phyloP scores from a whole-genome alignment of 2,329 filamentous ascomycete genomes.

The Alternaria hordeiaustralica region DNA sequence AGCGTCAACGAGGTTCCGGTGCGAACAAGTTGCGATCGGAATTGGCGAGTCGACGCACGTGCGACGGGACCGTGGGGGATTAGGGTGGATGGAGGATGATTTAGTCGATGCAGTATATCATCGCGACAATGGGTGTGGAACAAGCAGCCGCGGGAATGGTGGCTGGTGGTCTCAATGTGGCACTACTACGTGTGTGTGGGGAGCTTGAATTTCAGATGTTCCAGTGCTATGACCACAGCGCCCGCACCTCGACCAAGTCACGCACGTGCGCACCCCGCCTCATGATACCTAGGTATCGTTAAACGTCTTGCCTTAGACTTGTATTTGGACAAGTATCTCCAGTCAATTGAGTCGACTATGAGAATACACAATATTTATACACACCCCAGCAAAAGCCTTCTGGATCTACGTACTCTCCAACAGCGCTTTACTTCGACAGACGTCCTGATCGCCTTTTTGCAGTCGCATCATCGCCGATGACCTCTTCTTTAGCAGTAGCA shows the following conservation, averaged over 20 bases:
- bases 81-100: conserved; percentile 1
- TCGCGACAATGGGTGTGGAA: conserved; percentile 12
- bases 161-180: conserved; percentile 15
- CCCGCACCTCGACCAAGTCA: conserved; percentile 3
- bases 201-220: conserved; percentile 42
- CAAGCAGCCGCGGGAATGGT: conserved; percentile 7
- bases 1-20: conserved; percentile 13
- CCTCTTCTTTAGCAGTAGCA: conserved; percentile 3
- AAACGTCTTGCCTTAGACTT: neutral
- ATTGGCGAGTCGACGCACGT: conserved; percentile 8
- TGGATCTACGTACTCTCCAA: neutral
- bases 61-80: neutral
- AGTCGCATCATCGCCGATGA: conserved; percentile 20
- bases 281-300: neutral
- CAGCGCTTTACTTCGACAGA: conserved; percentile 14
- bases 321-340: neutral
- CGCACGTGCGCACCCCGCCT: conserved; percentile 28
- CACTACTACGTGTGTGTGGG: conserved; percentile 39
- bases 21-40: conserved; percentile 20
- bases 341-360: neutral
- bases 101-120: conserved; percentile 14
- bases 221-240: conserved; percentile 31
- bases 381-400: neutral
- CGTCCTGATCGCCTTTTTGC: conserved; percentile 35
- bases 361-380: neutral